Percentiles rank a stretch among this genome's conserved stretches.
Evolutionary conservation across 495 filamentous ascomycete genomes (phyloP).

Genomic region (Aspergillus sparsus): DNA sequence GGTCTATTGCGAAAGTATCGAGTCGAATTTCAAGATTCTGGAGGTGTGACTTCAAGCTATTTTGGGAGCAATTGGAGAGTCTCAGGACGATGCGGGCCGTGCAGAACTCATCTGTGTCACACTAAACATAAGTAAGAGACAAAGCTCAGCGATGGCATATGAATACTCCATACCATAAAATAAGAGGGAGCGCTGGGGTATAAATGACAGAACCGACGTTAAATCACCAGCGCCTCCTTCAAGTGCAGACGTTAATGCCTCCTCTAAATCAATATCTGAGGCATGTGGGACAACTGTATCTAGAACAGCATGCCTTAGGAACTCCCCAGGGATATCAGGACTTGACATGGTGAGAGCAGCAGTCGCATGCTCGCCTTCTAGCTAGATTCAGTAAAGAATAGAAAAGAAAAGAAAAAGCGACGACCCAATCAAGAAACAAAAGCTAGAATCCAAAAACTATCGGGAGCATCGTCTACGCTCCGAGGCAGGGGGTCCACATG

Average conservation of each 20-base stretch:
- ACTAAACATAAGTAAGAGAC: constrained; percentile 64
- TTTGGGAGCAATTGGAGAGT: constrained; percentile 62
- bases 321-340: constrained; percentile 51
- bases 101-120: constrained; percentile 71
- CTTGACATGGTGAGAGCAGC: constrained; percentile 41
- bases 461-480: neutral
- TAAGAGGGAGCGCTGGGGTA: constrained; percentile 54
- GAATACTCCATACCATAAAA: constrained; percentile 66
- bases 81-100: constrained; percentile 71
- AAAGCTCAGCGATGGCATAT: constrained; percentile 29
- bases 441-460: neutral
- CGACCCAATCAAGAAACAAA: neutral
- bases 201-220: constrained; percentile 48
- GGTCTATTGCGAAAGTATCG: constrained; percentile 71
- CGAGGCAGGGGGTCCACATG: constrained; percentile 14
- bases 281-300: constrained; percentile 76
- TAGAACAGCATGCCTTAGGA: constrained; percentile 71
- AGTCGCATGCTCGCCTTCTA: constrained; percentile 29
- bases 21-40: constrained; percentile 65
- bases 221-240: constrained; percentile 49
- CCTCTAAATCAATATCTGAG: constrained; percentile 65
- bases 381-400: constrained; percentile 1
- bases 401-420: neutral
- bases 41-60: constrained; percentile 59
- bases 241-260: constrained; percentile 52